These are phyloP conservation scores for Penicillium corylophilum DNA, from an alignment of 2,329 filamentous ascomycete genomes.

Conservation along the genomic window DNA sequence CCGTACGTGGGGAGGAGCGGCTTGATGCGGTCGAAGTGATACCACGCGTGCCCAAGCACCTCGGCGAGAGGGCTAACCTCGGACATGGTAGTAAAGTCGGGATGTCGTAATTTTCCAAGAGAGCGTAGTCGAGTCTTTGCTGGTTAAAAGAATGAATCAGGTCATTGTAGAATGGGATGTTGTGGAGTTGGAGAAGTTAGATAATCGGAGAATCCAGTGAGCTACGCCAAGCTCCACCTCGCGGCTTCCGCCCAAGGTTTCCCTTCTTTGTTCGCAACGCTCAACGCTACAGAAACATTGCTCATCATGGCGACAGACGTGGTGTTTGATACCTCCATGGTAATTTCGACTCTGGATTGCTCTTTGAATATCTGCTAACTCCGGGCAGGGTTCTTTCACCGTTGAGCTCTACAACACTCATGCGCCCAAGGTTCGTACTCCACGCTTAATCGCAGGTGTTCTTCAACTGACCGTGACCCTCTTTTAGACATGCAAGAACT, in stretches of 20 bases:
- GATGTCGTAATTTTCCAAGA: background rate
- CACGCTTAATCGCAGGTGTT: background rate
- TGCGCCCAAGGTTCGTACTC: conserved; percentile 63
- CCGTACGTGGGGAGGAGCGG: conserved; percentile 57
- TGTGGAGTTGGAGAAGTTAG: conserved; percentile 1
- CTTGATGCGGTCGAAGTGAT: conserved; percentile 44
- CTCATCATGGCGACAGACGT: conserved; percentile 71
- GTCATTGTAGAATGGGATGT: conserved; percentile 12
- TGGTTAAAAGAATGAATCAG: conserved; percentile 5
- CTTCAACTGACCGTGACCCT: conserved; percentile 17
- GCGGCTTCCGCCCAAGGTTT: conserved; percentile 5
- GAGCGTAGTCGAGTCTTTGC: background rate
- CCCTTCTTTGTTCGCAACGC: background rate
- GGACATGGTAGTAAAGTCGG: conserved; percentile 23
- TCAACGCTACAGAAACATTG: background rate
- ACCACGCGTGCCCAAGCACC: conserved; percentile 42
- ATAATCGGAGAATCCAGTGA: conserved; percentile 11
- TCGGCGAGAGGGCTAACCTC: conserved; percentile 39
- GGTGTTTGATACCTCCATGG: conserved; percentile 82
- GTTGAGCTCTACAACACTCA: conserved; percentile 88
- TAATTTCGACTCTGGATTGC: conserved; percentile 35
- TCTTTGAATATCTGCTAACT: conserved; percentile 14
- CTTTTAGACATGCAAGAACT: conserved; percentile 77
- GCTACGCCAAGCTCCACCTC: conserved; percentile 16
- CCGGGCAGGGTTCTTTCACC: conserved; percentile 69